Conservation (phyloP, 805 yeast species). For the Pichia manshurica region DNA sequence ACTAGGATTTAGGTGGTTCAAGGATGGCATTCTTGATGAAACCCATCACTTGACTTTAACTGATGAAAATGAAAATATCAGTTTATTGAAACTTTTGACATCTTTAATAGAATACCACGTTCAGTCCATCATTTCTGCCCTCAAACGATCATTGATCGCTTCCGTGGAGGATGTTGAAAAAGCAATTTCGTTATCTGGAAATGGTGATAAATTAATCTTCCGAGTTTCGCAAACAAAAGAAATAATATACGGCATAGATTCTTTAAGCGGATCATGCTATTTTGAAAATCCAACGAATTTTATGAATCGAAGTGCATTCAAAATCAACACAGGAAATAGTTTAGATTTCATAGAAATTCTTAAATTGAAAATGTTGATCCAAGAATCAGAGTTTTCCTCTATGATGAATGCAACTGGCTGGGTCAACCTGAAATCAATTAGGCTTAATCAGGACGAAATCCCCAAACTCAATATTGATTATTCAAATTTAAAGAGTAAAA, state of each 20-base stretch:
- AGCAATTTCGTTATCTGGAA: slow-evolving; percentile 21
- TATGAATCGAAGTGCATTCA: slow-evolving; percentile 29
- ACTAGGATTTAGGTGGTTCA: slow-evolving; percentile 56
- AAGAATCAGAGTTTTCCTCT: slow-evolving; percentile 45
- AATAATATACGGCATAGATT: slow-evolving; percentile 29
- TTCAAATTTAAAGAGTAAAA: slow-evolving; percentile 22
- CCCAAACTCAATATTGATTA: slow-evolving; percentile 34
- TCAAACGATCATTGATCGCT: slow-evolving; percentile 28
- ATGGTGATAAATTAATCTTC: slow-evolving; percentile 23
- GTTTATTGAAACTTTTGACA: slow-evolving; percentile 35
- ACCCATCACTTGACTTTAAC: slow-evolving; percentile 27
- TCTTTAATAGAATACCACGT: slow-evolving; percentile 38
- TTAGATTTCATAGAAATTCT: slow-evolving; percentile 32
- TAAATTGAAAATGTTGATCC: slow-evolving; percentile 43
- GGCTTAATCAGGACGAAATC: slow-evolving; percentile 44
- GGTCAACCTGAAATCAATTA: slow-evolving; percentile 54
- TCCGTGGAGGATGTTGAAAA: slow-evolving; percentile 27
- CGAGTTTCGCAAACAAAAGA: slow-evolving; percentile 27
- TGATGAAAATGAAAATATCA: slow-evolving; percentile 29
- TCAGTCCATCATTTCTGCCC: slow-evolving; percentile 30
- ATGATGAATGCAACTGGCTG: slow-evolving; percentile 63
- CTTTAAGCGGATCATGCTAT: slow-evolving; percentile 37
- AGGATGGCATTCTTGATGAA: slow-evolving; percentile 38
- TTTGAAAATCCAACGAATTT: slow-evolving; percentile 42
- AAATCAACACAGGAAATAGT: slow-evolving; percentile 26